Evolutionary conservation across 1,139 yeast genomes (phyloP).

Genomic region (Geotrichum histeridarum): DNA sequence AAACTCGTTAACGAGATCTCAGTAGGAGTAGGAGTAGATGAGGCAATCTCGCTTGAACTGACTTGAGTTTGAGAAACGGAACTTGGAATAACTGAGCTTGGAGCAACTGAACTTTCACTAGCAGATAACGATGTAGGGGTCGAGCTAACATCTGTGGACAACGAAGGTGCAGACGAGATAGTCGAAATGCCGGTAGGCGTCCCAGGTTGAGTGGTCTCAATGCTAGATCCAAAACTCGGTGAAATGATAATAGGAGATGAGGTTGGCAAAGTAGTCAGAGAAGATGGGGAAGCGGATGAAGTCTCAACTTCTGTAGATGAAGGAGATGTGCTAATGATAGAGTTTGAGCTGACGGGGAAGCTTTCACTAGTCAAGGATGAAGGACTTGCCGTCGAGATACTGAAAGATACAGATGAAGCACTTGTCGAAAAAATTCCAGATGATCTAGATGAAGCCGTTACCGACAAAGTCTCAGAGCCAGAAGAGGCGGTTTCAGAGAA

Average conservation of each 20-base stretch:
- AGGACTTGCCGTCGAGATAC: too few relatives aligned
- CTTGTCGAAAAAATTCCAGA: not conserved
- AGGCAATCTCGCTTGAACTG: too few relatives aligned
- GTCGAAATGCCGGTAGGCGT: constrained; percentile 13
- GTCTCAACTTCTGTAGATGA: constrained; percentile 3
- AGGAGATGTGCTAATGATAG: constrained; percentile 1
- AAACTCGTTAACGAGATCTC: too few relatives aligned
- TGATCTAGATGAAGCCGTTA: not conserved
- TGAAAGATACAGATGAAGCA: too few relatives aligned
- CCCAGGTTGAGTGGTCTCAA: constrained; percentile 5
- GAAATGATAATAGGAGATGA: not conserved
- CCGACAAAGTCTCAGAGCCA: not conserved
- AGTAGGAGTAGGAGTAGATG: too few relatives aligned
- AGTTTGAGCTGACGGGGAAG: not conserved
- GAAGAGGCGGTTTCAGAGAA: too few relatives aligned
- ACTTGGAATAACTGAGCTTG: too few relatives aligned
- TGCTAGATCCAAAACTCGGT: not conserved
- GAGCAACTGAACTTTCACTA: not conserved
- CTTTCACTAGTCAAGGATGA: too few relatives aligned
- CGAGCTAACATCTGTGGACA: not conserved
- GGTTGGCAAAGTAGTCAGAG: not conserved
- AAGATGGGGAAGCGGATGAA: not conserved
- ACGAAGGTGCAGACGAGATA: constrained; percentile 10
- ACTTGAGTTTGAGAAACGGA: too few relatives aligned
- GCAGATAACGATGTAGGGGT: not conserved